phyloP scores from a whole-genome alignment of 192 early-diverging fungal species.

The Paraglomus occultum region DNA sequence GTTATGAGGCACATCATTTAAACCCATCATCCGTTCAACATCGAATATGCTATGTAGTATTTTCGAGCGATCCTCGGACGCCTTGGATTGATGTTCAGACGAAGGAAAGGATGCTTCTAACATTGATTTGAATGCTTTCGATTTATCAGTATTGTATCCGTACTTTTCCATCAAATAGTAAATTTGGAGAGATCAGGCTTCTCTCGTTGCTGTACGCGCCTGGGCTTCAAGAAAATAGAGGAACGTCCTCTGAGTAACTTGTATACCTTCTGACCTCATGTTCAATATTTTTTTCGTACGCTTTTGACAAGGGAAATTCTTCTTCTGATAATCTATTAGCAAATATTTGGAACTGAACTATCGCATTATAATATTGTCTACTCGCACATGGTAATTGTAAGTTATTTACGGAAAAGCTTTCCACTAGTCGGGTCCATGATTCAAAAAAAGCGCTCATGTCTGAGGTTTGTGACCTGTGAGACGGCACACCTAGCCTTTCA shows the following conservation, averaged over 20 bases:
- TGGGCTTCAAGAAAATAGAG: not conserved
- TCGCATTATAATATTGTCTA: not conserved
- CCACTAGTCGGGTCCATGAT: too few relatives aligned
- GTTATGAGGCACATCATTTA: conserved; percentile 1
- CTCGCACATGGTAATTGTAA: too few relatives aligned
- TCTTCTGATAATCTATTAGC: not conserved
- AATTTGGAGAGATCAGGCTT: conserved; percentile 2
- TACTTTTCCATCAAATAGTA: conserved; percentile 1
- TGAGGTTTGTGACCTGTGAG: too few relatives aligned
- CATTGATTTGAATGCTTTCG: conserved; percentile 2
- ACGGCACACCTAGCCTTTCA: too few relatives aligned
- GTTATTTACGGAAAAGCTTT: too few relatives aligned
- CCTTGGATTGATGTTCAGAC: not conserved
- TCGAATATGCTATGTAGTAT: not conserved
- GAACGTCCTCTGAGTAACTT: conserved; percentile 2
- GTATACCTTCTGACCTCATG: conserved; percentile 11
- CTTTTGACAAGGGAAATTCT: conserved; percentile 11
- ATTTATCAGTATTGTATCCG: conserved; percentile 5
- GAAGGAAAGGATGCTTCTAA: conserved; percentile 9
- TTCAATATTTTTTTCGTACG: not conserved
- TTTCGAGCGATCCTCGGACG: too few relatives aligned
- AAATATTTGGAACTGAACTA: conserved; percentile 13
- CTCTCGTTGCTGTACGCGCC: not conserved
- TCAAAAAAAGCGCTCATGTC: too few relatives aligned
- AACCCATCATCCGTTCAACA: conserved; percentile 2